Conservation (phyloP, 345 rosid species). For the Moricandia arvensis region DNA sequence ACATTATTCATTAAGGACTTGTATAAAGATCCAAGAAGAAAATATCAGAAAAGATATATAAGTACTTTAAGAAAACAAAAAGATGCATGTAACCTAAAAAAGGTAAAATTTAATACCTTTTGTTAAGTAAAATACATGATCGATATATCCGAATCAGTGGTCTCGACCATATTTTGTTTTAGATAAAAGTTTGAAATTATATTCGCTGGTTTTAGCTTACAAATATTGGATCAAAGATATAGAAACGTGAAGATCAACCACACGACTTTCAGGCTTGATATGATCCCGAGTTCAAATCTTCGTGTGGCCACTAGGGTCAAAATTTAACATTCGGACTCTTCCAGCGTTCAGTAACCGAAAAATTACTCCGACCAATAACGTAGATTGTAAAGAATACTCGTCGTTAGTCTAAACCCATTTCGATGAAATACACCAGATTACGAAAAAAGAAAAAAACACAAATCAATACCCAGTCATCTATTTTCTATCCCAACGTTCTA, state of each 20-base stretch:
- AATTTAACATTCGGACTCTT: too few relatives aligned
- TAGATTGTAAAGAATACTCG: too few relatives aligned
- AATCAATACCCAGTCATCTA: background rate
- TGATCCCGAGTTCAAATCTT: too few relatives aligned
- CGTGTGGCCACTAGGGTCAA: too few relatives aligned
- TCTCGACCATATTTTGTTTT: background rate
- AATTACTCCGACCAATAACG: too few relatives aligned
- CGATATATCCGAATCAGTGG: background rate
- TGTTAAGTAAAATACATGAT: background rate
- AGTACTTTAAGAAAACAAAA: background rate
- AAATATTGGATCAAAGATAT: background rate
- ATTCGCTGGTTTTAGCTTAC: background rate
- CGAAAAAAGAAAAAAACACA: too few relatives aligned
- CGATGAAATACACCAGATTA: too few relatives aligned
- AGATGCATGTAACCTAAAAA: constrained; percentile 4
- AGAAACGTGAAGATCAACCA: background rate
- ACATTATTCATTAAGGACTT: constrained; percentile 10
- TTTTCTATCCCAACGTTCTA: background rate
- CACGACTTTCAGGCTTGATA: too few relatives aligned
- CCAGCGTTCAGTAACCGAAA: too few relatives aligned
- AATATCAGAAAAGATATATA: background rate
- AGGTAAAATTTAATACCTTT: background rate
- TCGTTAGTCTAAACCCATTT: too few relatives aligned
- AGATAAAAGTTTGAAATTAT: background rate
- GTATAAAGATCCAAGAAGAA: too few relatives aligned